Conservation (phyloP, 2,329 filamentous ascomycete genomes). For the Botrytis fabae region DNA sequence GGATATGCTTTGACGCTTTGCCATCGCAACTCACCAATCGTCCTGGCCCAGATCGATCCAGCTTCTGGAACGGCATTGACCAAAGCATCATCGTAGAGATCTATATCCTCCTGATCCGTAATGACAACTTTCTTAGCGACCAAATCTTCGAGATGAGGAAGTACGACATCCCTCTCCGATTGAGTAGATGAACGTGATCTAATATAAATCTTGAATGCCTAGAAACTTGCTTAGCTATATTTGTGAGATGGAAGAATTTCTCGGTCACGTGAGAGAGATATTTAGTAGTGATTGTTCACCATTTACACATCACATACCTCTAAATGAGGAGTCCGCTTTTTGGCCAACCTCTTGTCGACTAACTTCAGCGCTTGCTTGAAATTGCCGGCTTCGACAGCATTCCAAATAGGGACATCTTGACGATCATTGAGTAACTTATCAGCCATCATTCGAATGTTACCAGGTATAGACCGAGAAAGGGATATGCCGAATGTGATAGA, state of each 20-base stretch:
- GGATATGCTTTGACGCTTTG: conserved; percentile 38
- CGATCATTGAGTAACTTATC: conserved; percentile 35
- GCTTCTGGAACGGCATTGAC: conserved; percentile 31
- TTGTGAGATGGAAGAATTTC: not conserved
- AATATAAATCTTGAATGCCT: conserved; percentile 41
- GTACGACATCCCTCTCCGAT: conserved; percentile 36
- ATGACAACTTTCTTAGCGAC: conserved; percentile 30
- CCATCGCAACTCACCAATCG: conserved; percentile 40
- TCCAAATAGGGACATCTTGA: conserved; percentile 40
- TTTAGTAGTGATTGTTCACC: not conserved
- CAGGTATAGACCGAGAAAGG: not conserved
- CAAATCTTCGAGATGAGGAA: conserved; percentile 37
- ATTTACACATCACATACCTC: conserved; percentile 36
- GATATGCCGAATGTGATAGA: not conserved
- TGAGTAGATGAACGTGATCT: conserved; percentile 32
- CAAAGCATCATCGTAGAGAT: conserved; percentile 39
- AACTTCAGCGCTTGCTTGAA: conserved; percentile 42
- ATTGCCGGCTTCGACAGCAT: conserved; percentile 40
- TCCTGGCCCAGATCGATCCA: conserved; percentile 34
- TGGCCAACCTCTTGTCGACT: conserved; percentile 41
- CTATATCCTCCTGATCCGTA: conserved; percentile 37
- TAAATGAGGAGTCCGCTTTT: conserved; percentile 39
- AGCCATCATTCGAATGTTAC: conserved; percentile 29
- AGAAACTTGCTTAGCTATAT: conserved; percentile 6
- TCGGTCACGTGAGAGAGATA: not conserved